Base-by-base conservation (phyloP, 768 basidiomycete species). In the Termitomyces sp. region DNA sequence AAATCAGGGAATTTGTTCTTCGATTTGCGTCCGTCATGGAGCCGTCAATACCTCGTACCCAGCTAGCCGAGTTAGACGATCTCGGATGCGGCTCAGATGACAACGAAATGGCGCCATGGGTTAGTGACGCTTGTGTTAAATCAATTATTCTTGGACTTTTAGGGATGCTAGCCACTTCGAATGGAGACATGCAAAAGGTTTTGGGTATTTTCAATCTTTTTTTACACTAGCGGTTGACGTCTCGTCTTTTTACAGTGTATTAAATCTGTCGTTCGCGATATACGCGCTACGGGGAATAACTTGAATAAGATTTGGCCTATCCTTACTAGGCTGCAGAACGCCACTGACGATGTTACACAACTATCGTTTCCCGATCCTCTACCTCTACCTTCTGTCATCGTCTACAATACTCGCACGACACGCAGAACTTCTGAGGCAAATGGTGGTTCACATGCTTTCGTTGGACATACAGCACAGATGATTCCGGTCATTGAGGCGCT, bases 1-100 rank as follows among this genome's bases (percentile, higher is more conserved):
- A 83, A 63, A 86, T 92, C 46, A 84, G 91, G 58, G 91, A 93
- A 70, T 93, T 91, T 68, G 67, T 82, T 12, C 67, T 88, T 50
- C 80, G 91, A 36, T 92, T 92, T 62, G 74, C 77, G 1, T 73
- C 76, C 32, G 57, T 82, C 16, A 69, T 86, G 63, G 81, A 83
- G 30, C 75, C 75, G 12, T 51, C 65, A 14, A 66, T 73, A 44
- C 68, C 82, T 50, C 77, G 79, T 61, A 60, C 70, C 3, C 80
- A 85, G 56, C 68, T 87, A 5, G 83, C 87, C 49, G 87, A 91
- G 59, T 71, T 93, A 8, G 89, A 89, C 32, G 77, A 78, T 54
- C 75, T 87, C 50, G 75, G 70, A 43, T 76, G 78, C 46, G 72
- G 67, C 43, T 63, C 66, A 32, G 69, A 69, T 14, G 72, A 71